These are phyloP conservation scores for Lipomyces yamanashiensis DNA, from an alignment of 805 yeast species.

Conservation along the genomic window DNA sequence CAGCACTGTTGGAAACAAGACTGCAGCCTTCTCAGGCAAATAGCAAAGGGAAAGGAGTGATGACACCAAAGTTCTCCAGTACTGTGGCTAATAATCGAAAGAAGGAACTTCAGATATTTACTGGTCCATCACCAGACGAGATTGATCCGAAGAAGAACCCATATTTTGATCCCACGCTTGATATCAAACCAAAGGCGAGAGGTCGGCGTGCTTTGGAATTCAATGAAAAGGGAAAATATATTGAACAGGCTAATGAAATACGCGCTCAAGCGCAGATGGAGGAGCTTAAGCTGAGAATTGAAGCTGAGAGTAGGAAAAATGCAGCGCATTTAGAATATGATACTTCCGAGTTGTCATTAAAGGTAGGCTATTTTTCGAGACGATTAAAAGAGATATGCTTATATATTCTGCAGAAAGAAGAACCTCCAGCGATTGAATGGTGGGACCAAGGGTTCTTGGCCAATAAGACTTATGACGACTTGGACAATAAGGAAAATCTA, in stretches of 20 bases:
- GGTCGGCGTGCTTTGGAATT: slow-evolving; percentile 53
- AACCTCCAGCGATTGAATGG: slow-evolving; percentile 80
- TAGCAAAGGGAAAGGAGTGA: slow-evolving; percentile 14
- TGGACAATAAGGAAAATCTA: slow-evolving; percentile 34
- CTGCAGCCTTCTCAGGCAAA: not conserved
- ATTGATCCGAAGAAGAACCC: slow-evolving; percentile 44
- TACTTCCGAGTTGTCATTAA: slow-evolving; percentile 62
- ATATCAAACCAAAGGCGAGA: slow-evolving; percentile 34
- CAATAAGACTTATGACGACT: slow-evolving; percentile 45
- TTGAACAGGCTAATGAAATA: slow-evolving; percentile 57
- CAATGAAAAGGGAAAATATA: slow-evolving; percentile 67
- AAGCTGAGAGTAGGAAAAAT: slow-evolving; percentile 44
- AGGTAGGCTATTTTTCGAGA: slow-evolving; percentile 35
- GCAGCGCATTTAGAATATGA: slow-evolving; percentile 58
- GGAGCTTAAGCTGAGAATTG: slow-evolving; percentile 46
- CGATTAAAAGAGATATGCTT: not conserved
- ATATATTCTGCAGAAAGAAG: slow-evolving; percentile 25
- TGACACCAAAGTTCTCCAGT: slow-evolving; percentile 24
- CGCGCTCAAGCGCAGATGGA: slow-evolving; percentile 49
- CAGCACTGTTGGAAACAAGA: slow-evolving; percentile 36
- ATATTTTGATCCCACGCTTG: slow-evolving; percentile 44
- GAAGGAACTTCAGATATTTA: slow-evolving; percentile 15
- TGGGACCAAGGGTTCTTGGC: slow-evolving; percentile 75
- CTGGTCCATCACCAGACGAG: slow-evolving; percentile 32
- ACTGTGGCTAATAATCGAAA: slow-evolving; percentile 18